Evolutionary conservation across 495 filamentous ascomycete genomes (phyloP), one percentile per base, ranked within the genome.

Genomic region (Penicillium manginii): DNA sequence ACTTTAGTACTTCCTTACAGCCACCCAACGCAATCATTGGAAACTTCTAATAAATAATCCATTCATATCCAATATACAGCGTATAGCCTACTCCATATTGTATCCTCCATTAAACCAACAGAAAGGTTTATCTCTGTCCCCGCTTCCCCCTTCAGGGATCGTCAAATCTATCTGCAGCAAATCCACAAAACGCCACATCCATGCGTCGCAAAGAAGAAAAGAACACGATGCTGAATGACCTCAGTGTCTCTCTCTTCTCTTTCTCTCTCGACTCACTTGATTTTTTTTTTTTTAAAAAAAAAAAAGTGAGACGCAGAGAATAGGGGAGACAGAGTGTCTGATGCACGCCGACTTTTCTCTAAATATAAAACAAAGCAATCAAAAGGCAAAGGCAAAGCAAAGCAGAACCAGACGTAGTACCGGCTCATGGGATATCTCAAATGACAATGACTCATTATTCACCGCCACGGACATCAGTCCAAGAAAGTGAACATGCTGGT

Each of bases 401-500:
- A 37, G 52, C n/a, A 23, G 35, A 14, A 52, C 4, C 31, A 47
- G 45, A 26, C 23, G 50, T 12, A 60, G 54, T 60, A 59, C 33
- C 32, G 29, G 55, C 60, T 54, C 53, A 54, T 43, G 62, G 60
- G 66, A 70, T 65, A 70, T 71, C 67, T 66, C 47, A 68, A 72
- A 67, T 45, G 50, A 62, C 50, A 62, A 70, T 53, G 55, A 63
- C 19, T 60, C 35, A 10, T 37, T n/a, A 37, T 11, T 11, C 35
- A 37, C 12, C 35, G 12, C 35, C 35, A 37, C 9, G 12, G 11
- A 37, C 35, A 50, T 58, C 68, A 81, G 32, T 83, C 80, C 62
- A 83, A 61, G 61, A 83, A 84, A 19, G 81, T 84, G 64, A 98
- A 97, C 50, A 98, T 83, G 75, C 87, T 91, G 17, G 93, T 97